phyloP scores from a whole-genome alignment of 768 basidiomycete genomes.

The Leccinellum rugosiceps region DNA sequence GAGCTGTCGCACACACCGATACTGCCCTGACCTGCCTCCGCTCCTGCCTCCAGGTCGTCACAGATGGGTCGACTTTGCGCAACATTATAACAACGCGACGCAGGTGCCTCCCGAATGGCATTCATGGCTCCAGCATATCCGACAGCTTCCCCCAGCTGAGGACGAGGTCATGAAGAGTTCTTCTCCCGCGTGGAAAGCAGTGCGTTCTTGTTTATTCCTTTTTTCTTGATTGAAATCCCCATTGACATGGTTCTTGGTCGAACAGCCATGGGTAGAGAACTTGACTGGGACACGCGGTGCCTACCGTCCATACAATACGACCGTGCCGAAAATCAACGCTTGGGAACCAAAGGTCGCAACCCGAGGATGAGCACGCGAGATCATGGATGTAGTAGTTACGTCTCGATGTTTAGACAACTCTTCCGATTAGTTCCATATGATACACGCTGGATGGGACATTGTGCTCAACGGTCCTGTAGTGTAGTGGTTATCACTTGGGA shows the following conservation, averaged over 20 bases:
- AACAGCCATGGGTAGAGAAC: conserved; percentile 81
- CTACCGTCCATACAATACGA: conserved; percentile 87
- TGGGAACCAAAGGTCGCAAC: conserved; percentile 76
- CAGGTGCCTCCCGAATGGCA: conserved; percentile 98
- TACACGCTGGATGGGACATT: too few relatives aligned
- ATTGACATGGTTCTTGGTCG: background rate
- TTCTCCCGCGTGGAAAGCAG: conserved; percentile 80
- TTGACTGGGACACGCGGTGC: conserved; percentile 92
- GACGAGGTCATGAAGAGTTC: conserved; percentile 68
- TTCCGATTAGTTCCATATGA: background rate
- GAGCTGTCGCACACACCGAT: background rate
- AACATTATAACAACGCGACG: conserved; percentile 88
- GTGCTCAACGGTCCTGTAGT: conserved; percentile 18
- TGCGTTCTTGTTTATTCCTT: conserved; percentile 39
- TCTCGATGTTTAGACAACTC: background rate
- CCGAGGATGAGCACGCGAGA: conserved; percentile 35
- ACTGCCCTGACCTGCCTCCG: background rate
- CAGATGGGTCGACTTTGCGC: conserved; percentile 93
- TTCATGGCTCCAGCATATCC: conserved; percentile 90
- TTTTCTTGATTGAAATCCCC: background rate
- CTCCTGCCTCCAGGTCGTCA: conserved; percentile 66
- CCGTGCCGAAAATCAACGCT: conserved; percentile 70
- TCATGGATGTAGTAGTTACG: background rate
- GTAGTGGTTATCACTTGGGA: conserved; percentile 30
- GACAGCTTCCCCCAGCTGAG: conserved; percentile 72